Conservation (phyloP, 2,329 filamentous ascomycete species). For the Hypoxylon sp. region DNA sequence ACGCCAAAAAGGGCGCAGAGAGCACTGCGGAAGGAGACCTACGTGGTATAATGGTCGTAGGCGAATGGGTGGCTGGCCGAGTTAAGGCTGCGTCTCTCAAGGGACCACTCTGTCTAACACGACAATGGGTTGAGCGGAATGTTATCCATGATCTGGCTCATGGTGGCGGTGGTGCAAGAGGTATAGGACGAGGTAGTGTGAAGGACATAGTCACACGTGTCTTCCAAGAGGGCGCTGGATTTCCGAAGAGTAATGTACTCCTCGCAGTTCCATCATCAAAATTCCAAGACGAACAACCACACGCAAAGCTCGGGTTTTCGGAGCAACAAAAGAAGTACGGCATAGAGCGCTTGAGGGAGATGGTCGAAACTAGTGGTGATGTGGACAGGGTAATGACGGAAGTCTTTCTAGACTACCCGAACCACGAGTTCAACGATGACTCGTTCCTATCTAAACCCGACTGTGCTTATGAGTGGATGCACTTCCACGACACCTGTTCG, state of each 20-base stretch:
- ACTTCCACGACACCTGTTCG: conserved; percentile 90
- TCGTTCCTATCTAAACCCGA: conserved; percentile 87
- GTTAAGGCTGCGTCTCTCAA: conserved; percentile 66
- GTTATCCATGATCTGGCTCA: conserved; percentile 77
- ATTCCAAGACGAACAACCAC: conserved; percentile 67
- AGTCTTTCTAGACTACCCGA: conserved; percentile 88
- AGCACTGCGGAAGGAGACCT: conserved; percentile 80
- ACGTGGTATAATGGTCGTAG: conserved; percentile 86
- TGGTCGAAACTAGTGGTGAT: conserved; percentile 85
- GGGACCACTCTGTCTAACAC: conserved; percentile 69
- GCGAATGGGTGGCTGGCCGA: conserved; percentile 86
- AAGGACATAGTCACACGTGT: conserved; percentile 84
- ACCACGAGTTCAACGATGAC: conserved; percentile 93
- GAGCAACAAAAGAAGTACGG: conserved; percentile 80
- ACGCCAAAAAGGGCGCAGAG: conserved; percentile 77
- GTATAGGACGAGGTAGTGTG: conserved; percentile 77
- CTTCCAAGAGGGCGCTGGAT: conserved; percentile 84
- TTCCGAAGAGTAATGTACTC: conserved; percentile 71
- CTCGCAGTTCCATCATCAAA: conserved; percentile 60
- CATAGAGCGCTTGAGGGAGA: conserved; percentile 79
- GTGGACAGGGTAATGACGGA: conserved; percentile 84
- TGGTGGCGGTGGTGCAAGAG: conserved; percentile 79
- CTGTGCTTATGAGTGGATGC: conserved; percentile 89
- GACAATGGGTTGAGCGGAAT: conserved; percentile 82
- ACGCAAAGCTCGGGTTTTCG: conserved; percentile 76